Evolutionary conservation across 768 basidiomycete genomes (phyloP).

Genomic region (Russula emetica): DNA sequence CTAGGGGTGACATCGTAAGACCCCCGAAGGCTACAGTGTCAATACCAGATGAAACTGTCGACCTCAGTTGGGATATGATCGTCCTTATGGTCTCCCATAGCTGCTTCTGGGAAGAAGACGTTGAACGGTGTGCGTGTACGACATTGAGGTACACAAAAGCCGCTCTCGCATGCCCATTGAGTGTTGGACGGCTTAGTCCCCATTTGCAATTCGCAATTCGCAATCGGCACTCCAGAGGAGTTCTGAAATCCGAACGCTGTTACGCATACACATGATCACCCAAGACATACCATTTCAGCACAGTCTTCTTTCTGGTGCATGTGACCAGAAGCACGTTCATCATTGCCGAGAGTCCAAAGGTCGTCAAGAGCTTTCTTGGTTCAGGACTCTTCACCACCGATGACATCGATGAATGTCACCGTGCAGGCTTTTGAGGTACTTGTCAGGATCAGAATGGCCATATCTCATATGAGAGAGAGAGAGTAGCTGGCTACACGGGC

Average conservation of each 20-base stretch:
- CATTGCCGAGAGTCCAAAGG: not conserved
- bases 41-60: not conserved
- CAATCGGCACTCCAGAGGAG: not conserved
- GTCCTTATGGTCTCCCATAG: not conserved
- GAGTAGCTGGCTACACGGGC: not conserved
- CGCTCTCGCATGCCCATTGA: not conserved
- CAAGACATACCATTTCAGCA: not conserved
- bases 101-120: not conserved
- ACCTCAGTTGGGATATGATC: not conserved
- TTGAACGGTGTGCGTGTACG: not conserved
- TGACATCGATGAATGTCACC: not conserved
- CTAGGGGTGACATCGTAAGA: not conserved
- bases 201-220: not conserved
- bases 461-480: not conserved
- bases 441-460: not conserved
- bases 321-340: not conserved
- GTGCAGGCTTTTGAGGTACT: not conserved
- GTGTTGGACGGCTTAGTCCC: not conserved
- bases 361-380: not conserved
- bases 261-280: not conserved
- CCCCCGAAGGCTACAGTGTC: not conserved
- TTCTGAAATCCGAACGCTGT: not conserved
- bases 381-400: conserved; percentile 1
- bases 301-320: not conserved
- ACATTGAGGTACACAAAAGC: not conserved